Base-by-base conservation (phyloP, 139 green algal genomes). In the Micromonas pusilla region DNA sequence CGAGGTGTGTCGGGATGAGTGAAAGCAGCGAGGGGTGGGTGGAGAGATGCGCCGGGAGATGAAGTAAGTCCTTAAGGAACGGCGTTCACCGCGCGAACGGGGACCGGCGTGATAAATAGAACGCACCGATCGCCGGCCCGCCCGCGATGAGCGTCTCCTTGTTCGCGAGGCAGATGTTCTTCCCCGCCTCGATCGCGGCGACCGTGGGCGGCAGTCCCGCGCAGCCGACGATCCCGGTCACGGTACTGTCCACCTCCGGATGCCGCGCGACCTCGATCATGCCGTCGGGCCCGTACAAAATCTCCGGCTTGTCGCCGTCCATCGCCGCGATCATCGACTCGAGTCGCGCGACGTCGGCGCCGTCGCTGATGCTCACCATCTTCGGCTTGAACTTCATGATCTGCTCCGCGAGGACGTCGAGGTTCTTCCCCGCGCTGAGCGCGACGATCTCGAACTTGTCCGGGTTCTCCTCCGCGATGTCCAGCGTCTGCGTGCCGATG, bases 101-200 rank as follows among this genome's bases (percentile, higher is more conserved):
- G n/a, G n/a, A n/a, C n/a, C n/a, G n/a, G n/a, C n/a, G n/a, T n/a
- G 20, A 64, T 21, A 64, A 64, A 21, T 64, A 21, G 20, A 64
- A 64, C 53, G 21, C n/a, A n/a, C n/a, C 57, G 53, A 71, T 78
- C 2, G 72, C 57, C 23, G 84, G 81, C 0, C 92, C 96, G 31
- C 92, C 95, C 34, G 95, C 95, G 68, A 98, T 98, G 32, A 98
- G 89, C 16, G 95, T 98, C 84, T 98, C 95, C 89, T 99, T 99
- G 90, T 99, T 99, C 57, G 96, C 96, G 66, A 99, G 85, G 86
- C 92, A 97, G 81, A 99, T 99, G 83, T 99, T 91, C 86, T 99
- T 99, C 66, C 92, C 92, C 1, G 87, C 82, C 78, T 97, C 87
- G 80, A 99, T 99, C 67, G 96, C 96, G 6, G 92, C 94, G 21